Conservation (phyloP, 768 basidiomycete genomes). For the Leccinum boreale region DNA sequence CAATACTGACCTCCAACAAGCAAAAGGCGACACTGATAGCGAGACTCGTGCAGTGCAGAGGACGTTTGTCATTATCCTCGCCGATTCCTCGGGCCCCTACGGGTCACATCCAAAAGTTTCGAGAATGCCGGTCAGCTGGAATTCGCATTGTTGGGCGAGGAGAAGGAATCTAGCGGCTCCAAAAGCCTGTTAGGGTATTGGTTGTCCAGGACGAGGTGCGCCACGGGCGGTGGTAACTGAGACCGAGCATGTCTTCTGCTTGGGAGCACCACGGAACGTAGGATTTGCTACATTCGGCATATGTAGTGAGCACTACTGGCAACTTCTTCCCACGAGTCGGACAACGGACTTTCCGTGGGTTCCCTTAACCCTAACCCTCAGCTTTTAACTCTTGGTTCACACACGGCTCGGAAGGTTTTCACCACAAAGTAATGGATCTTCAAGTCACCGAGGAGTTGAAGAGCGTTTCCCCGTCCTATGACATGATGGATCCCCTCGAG, state of each 20-base stretch:
- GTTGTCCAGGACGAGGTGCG: constrained; percentile 83
- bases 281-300: constrained; percentile 93
- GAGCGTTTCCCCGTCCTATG: too few relatives aligned
- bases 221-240: constrained; percentile 68
- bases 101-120: constrained; percentile 87
- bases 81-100: constrained; percentile 65
- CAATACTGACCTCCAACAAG: constrained; percentile 66
- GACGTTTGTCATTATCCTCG: constrained; percentile 90
- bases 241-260: constrained; percentile 97
- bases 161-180: constrained; percentile 90
- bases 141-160: constrained; percentile 90
- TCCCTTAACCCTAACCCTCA: too few relatives aligned
- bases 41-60: constrained; percentile 92
- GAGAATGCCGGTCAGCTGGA: constrained; percentile 90
- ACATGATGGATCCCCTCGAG: too few relatives aligned
- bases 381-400: too few relatives aligned
- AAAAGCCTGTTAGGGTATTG: constrained; percentile 73
- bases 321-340: too few relatives aligned
- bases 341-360: too few relatives aligned
- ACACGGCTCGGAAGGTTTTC: too few relatives aligned
- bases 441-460: too few relatives aligned
- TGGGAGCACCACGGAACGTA: constrained; percentile 97
- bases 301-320: constrained; percentile 28
- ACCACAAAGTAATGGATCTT: too few relatives aligned
- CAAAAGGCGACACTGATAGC: constrained; percentile 93